Evolutionary conservation across 176 grass and related monocot species (phyloP).

Genomic region (Aegilops tauschii): DNA sequence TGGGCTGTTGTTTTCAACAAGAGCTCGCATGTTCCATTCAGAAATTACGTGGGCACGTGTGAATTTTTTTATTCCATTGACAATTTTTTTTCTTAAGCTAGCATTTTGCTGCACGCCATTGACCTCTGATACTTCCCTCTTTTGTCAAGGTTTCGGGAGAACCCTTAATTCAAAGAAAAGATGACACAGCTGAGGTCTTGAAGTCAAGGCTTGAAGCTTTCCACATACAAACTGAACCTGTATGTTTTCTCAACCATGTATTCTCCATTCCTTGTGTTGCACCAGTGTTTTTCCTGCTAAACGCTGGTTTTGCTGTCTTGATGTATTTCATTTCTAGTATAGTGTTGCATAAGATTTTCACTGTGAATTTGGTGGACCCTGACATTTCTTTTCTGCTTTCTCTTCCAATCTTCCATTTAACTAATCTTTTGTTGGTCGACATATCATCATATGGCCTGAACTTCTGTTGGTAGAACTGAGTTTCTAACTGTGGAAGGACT

Average conservation of each 20-base stretch:
- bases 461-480: too few species aligned
- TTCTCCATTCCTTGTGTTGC: not conserved
- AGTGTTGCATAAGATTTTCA: not conserved
- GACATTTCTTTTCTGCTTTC: not conserved
- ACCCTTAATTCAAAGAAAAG: slow-evolving; percentile 92
- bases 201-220: slow-evolving; percentile 98
- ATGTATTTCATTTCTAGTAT: not conserved
- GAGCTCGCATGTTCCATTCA: not conserved
- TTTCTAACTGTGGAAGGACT: not conserved
- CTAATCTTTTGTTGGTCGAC: not conserved
- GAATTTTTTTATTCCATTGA: not conserved
- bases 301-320: not conserved
- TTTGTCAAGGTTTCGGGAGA: slow-evolving; percentile 81
- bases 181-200: slow-evolving; percentile 90
- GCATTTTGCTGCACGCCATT: not conserved
- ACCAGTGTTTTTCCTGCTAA: not conserved
- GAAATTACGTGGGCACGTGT: not conserved
- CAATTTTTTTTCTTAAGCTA: not conserved
- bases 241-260: slow-evolving; percentile 41
- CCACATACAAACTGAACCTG: slow-evolving; percentile 91
- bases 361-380: not conserved
- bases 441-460: not conserved
- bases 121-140: not conserved
- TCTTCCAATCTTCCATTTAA: not conserved
- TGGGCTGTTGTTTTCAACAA: not conserved